Conservation (phyloP, 164 flowering plant species). For the Tetracentron sinense region DNA sequence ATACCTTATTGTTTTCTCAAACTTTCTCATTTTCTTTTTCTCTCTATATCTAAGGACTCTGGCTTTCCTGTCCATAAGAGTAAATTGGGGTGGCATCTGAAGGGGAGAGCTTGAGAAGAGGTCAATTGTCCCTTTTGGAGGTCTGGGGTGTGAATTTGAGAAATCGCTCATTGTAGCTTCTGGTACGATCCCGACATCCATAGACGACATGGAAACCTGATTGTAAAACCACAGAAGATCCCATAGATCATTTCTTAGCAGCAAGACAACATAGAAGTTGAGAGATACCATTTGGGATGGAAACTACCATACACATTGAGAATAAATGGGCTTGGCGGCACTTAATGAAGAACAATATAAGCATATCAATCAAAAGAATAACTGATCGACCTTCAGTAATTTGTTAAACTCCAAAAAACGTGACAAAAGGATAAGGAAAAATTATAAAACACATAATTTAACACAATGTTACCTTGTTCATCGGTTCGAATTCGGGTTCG, state of each 20-base stretch:
- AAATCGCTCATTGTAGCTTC: conserved; percentile 50
- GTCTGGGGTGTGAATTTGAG: conserved; percentile 40
- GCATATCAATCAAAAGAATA: too few relatives aligned
- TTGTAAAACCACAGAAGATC: background rate
- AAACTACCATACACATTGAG: background rate
- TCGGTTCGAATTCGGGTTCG: too few relatives aligned
- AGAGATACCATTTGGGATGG: conserved; percentile 1
- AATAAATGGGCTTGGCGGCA: background rate
- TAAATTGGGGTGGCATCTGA: conserved; percentile 46
- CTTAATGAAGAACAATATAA: background rate
- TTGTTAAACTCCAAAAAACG: too few relatives aligned
- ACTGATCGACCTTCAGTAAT: too few relatives aligned
- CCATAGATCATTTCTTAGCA: background rate
- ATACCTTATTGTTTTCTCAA: conserved; percentile 90
- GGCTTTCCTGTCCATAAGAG: conserved; percentile 76
- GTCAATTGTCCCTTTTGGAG: conserved; percentile 66
- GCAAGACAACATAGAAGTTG: background rate
- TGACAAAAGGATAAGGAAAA: too few relatives aligned
- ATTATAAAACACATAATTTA: too few relatives aligned
- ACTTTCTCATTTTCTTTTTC: conserved; percentile 80
- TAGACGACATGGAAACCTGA: conserved; percentile 44
- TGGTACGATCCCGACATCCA: conserved; percentile 72
- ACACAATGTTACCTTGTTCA: too few relatives aligned
- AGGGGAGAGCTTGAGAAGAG: conserved; percentile 49
- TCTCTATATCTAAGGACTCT: conserved; percentile 82